phyloP scores from a whole-genome alignment of 176 grass and related monocot genomes.

The Juncus inflexus region DNA sequence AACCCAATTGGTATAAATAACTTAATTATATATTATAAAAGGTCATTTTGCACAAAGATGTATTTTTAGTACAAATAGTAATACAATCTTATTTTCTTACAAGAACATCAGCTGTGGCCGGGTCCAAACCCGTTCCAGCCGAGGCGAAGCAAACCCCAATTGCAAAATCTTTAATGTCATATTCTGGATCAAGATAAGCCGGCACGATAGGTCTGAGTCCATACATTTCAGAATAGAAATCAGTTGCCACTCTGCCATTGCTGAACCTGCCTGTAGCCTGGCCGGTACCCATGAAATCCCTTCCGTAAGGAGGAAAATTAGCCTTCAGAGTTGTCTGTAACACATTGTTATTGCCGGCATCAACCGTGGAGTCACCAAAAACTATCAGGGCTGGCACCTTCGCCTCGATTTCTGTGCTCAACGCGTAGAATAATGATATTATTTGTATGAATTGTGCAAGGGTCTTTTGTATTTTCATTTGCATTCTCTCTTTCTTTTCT shows the following conservation, averaged over 20 bases:
- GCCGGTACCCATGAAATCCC: slow-evolving; percentile 42
- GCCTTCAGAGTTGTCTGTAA: slow-evolving; percentile 32
- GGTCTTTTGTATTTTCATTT: slow-evolving; percentile 12
- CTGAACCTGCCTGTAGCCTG: slow-evolving; percentile 64
- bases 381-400: slow-evolving; percentile 50
- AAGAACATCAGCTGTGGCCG: slow-evolving; percentile 43
- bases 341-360: slow-evolving; percentile 63
- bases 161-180: slow-evolving; percentile 47
- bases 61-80: not conserved
- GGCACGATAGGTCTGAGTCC: slow-evolving; percentile 47
- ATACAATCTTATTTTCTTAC: slow-evolving; percentile 31
- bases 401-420: slow-evolving; percentile 10
- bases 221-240: slow-evolving; percentile 57
- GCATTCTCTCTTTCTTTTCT: not conserved
- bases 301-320: slow-evolving; percentile 59
- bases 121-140: slow-evolving; percentile 54
- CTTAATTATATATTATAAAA: no score
- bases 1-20: no score
- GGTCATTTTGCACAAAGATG: no score
- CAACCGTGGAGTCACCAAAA: slow-evolving; percentile 68
- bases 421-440: not conserved
- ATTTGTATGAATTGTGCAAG: not conserved
- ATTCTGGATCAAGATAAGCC: slow-evolving; percentile 53
- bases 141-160: slow-evolving; percentile 67
- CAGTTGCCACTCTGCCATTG: slow-evolving; percentile 58